Evolutionary conservation across 192 early-diverging fungal genomes (phyloP).

Genomic region (Linnemannia exigua): DNA sequence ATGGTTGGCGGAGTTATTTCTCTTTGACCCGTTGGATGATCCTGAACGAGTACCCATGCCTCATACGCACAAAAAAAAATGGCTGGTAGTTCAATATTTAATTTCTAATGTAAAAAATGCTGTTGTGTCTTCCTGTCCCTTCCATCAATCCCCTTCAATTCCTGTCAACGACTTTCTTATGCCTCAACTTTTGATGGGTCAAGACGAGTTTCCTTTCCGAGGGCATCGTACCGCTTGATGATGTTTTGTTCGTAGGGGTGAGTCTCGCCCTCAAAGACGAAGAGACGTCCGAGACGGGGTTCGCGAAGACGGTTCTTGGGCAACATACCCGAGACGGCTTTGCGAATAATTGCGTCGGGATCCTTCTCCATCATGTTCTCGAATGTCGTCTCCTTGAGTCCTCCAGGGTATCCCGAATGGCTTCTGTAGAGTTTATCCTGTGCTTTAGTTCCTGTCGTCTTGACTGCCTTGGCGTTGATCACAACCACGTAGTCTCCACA

Average conservation of each 20-base stretch:
- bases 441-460: slow-evolving; percentile 86
- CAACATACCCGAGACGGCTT: slow-evolving; percentile 94
- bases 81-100: background rate
- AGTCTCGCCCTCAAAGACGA: slow-evolving; percentile 86
- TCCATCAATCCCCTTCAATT: too few relatives aligned
- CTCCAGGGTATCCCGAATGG: slow-evolving; percentile 91
- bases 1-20: too few relatives aligned
- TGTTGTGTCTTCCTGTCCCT: too few relatives aligned
- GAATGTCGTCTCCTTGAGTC: slow-evolving; percentile 84
- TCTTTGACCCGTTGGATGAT: too few relatives aligned
- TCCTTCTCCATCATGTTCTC: slow-evolving; percentile 81
- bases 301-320: slow-evolving; percentile 94
- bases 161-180: slow-evolving; percentile 5
- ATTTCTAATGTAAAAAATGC: background rate
- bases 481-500: slow-evolving; percentile 98
- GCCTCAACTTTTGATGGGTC: slow-evolving; percentile 52
- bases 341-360: slow-evolving; percentile 85
- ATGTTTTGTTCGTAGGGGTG: slow-evolving; percentile 93
- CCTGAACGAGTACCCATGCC: too few relatives aligned
- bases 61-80: background rate
- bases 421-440: slow-evolving; percentile 90
- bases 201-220: slow-evolving; percentile 53
- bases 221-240: slow-evolving; percentile 79
- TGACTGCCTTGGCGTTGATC: slow-evolving; percentile 87
- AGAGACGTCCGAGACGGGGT: slow-evolving; percentile 78